phyloP scores from a whole-genome alignment of 768 basidiomycete species.

The Russula lepida region DNA sequence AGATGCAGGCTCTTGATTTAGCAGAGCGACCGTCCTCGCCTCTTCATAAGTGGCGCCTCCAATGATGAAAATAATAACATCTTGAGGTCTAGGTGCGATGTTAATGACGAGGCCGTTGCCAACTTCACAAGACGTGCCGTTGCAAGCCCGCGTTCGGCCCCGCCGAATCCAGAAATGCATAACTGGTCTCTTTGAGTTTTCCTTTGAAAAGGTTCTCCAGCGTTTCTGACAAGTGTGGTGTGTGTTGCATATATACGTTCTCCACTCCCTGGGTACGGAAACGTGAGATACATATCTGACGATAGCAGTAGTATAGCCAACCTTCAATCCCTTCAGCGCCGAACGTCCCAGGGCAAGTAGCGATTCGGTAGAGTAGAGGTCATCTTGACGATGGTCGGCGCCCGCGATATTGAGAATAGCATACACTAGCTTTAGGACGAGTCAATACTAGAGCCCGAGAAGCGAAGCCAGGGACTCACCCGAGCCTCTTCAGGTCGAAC shows the following conservation, averaged over 20 bases:
- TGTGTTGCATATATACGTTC: conserved; percentile 97
- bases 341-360: conserved; percentile 90
- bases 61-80: conserved; percentile 93
- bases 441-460: not conserved
- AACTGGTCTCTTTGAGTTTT: conserved; percentile 74
- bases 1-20: conserved; percentile 75
- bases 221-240: conserved; percentile 87
- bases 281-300: conserved; percentile 11
- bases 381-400: conserved; percentile 93
- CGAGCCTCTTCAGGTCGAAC: conserved; percentile 68
- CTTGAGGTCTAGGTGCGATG: conserved; percentile 64
- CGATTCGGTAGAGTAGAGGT: conserved; percentile 92
- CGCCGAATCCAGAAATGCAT: conserved; percentile 77
- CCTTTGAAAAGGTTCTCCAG: conserved; percentile 85
- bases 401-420: conserved; percentile 89
- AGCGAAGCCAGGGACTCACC: conserved; percentile 29
- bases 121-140: conserved; percentile 37
- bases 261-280: conserved; percentile 73
- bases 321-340: conserved; percentile 92
- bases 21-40: conserved; percentile 70
- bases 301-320: conserved; percentile 25
- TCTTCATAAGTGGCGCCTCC: conserved; percentile 97
- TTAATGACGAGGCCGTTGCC: not conserved
- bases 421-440: conserved; percentile 67
- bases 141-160: conserved; percentile 66